These are phyloP conservation scores for Pythium volutum DNA, from an alignment of 352 stramenopile genomes.

Conservation along the genomic window DNA sequence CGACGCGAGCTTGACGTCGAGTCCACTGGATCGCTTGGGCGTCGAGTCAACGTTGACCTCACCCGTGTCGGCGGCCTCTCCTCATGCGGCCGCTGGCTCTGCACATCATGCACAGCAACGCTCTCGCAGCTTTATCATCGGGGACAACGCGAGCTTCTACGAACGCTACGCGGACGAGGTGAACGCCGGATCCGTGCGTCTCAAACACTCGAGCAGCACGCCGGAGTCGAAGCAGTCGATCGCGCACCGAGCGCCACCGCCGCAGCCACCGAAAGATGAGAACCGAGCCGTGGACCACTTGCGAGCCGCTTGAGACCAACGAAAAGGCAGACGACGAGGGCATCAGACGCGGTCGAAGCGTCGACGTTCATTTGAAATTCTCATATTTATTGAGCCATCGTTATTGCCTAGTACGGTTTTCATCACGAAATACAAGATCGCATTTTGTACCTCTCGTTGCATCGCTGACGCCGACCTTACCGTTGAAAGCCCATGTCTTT, in stretches of 20 bases:
- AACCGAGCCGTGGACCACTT: constrained; percentile 4
- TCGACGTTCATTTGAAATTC: constrained; percentile 14
- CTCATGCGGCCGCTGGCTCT: not conserved
- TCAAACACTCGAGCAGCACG: constrained; percentile 18
- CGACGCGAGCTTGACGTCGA: constrained; percentile 12
- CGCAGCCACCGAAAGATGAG: constrained; percentile 4
- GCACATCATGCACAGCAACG: constrained; percentile 17
- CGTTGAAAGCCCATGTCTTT: constrained; percentile 77
- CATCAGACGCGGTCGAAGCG: constrained; percentile 28
- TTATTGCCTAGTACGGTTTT: constrained; percentile 12
- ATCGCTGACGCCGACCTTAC: constrained; percentile 15
- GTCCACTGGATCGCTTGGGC: constrained; percentile 35
- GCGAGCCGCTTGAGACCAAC: constrained; percentile 14
- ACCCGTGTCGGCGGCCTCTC: constrained; percentile 8
- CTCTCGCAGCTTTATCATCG: constrained; percentile 43
- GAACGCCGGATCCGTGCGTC: not conserved
- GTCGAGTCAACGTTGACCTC: constrained; percentile 27
- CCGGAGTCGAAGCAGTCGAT: constrained; percentile 14
- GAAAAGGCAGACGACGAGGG: not conserved
- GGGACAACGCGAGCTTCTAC: constrained; percentile 32
- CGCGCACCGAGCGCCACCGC: constrained; percentile 5
- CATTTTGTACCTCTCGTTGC: constrained; percentile 14
- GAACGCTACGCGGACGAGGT: constrained; percentile 22
- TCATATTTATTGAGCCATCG: constrained; percentile 29
- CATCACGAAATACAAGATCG: constrained; percentile 28